Percentiles rank a stretch among this genome's conserved stretches.
These are phyloP conservation scores for Phytophthora pluvialis DNA, from an alignment of 352 stramenopile species.

Conservation along the genomic window DNA sequence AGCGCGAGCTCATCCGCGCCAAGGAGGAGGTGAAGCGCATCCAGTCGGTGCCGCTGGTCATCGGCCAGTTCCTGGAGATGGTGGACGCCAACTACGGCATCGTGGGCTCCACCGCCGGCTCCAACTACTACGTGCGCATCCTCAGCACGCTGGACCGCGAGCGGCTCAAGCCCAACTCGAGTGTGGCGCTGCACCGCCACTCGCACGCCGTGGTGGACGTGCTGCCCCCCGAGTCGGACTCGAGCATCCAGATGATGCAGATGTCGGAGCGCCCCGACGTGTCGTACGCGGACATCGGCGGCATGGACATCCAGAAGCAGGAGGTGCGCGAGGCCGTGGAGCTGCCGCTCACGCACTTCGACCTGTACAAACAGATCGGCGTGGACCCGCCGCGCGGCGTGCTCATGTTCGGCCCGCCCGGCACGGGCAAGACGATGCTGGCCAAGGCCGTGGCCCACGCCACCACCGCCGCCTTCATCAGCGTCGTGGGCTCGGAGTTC, in stretches of 20 bases:
- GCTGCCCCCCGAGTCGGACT: constrained; percentile 98
- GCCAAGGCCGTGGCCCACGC: constrained; percentile 99
- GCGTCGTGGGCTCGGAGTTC: constrained; percentile 98
- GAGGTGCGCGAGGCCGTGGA: constrained; percentile 99
- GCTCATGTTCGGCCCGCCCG: constrained; percentile 96
- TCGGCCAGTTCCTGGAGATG: constrained; percentile 99
- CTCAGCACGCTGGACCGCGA: constrained; percentile 98
- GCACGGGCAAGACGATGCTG: constrained; percentile 99
- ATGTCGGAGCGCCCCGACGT: constrained; percentile 99
- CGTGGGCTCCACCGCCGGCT: constrained; percentile 96
- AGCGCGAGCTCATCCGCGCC: constrained; percentile 98
- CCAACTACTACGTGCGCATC: constrained; percentile 99
- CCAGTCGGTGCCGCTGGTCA: constrained; percentile 99
- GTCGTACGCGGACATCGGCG: constrained; percentile 96
- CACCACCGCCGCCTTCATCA: constrained; percentile 99
- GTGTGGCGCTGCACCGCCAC: constrained; percentile 97
- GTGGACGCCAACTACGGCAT: constrained; percentile 99
- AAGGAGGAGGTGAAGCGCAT: constrained; percentile 99
- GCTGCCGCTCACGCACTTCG: constrained; percentile 98
- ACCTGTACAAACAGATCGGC: constrained; percentile 99
- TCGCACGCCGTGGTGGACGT: constrained; percentile 99
- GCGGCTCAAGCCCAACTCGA: constrained; percentile 99
- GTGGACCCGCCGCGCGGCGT: constrained; percentile 99
- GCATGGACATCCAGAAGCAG: constrained; percentile 99
- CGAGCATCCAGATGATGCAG: constrained; percentile 98